Evolutionary conservation across 129 eudicot species (phyloP).

Genomic region (Flaveria linearis): DNA sequence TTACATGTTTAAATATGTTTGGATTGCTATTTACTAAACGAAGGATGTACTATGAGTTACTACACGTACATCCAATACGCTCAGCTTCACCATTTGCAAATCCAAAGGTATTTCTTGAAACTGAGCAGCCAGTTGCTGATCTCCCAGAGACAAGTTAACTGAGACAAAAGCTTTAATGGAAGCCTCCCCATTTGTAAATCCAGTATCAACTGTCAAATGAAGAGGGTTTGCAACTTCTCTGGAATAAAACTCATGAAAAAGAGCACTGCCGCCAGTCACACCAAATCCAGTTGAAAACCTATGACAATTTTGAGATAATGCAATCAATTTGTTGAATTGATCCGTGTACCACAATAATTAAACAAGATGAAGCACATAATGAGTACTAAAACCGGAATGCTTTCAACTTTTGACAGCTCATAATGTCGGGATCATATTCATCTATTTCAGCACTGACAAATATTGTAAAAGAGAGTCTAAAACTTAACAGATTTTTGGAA

Average conservation of each 20-base stretch:
- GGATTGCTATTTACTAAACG: background rate
- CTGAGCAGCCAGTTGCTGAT: constrained; percentile 86
- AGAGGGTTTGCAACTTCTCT: constrained; percentile 77
- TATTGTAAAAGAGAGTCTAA: background rate
- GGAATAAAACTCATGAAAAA: constrained; percentile 80
- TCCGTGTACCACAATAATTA: background rate
- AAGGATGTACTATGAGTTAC: background rate
- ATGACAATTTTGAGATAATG: background rate
- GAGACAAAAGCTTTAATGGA: constrained; percentile 77
- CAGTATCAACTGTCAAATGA: constrained; percentile 84
- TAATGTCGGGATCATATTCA: background rate
- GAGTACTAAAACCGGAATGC: background rate
- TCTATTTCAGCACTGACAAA: background rate
- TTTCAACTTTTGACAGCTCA: background rate
- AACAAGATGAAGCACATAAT: background rate
- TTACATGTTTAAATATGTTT: background rate
- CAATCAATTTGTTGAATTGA: constrained; percentile 2
- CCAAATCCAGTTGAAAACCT: constrained; percentile 99
- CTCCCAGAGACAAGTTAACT: constrained; percentile 76
- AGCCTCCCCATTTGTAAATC: constrained; percentile 70
- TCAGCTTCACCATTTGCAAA: constrained; percentile 93
- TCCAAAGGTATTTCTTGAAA: constrained; percentile 91
- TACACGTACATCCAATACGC: constrained; percentile 78
- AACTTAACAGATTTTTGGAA: background rate
- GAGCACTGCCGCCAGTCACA: constrained; percentile 81